phyloP scores from a whole-genome alignment of 306 rosid species.

The Cucurbita ficifolia region DNA sequence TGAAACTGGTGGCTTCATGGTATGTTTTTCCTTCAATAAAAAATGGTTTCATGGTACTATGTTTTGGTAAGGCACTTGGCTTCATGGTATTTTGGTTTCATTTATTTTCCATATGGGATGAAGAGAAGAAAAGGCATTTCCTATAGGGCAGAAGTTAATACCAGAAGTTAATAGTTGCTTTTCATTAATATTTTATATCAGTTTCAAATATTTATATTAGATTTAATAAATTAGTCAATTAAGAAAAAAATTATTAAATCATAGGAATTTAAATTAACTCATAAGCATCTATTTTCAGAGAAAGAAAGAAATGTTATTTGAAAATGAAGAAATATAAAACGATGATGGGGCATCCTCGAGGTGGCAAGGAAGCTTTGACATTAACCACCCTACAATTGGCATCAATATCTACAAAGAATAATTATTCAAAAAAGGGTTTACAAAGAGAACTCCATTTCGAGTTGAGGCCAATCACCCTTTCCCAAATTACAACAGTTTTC shows the following conservation, averaged over 20 bases:
- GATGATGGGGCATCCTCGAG: neutral
- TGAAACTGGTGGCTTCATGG: conserved; percentile 99
- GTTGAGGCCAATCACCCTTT: neutral
- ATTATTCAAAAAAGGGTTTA: neutral
- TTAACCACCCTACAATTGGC: neutral
- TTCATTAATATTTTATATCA: neutral
- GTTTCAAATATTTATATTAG: neutral
- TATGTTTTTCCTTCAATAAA: conserved; percentile 10
- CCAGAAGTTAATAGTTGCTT: neutral
- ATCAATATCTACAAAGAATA: neutral
- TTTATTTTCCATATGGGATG: neutral
- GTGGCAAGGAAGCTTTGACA: neutral
- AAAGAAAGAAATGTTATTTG: neutral
- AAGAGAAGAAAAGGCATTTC: neutral
- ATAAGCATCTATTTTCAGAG: neutral
- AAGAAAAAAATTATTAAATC: neutral
- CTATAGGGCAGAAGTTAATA: neutral
- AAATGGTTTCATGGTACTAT: neutral
- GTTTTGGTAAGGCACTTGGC: conserved; percentile 16
- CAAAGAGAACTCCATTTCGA: neutral
- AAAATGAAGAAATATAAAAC: neutral
- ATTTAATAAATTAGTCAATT: neutral
- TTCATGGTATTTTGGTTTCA: conserved; percentile 57
- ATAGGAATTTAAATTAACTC: neutral
- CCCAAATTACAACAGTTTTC: neutral